Percentiles rank a stretch among this genome's conserved stretches.
Conservation (phyloP, 2,329 filamentous ascomycete genomes). For the Cadophora sp. region DNA sequence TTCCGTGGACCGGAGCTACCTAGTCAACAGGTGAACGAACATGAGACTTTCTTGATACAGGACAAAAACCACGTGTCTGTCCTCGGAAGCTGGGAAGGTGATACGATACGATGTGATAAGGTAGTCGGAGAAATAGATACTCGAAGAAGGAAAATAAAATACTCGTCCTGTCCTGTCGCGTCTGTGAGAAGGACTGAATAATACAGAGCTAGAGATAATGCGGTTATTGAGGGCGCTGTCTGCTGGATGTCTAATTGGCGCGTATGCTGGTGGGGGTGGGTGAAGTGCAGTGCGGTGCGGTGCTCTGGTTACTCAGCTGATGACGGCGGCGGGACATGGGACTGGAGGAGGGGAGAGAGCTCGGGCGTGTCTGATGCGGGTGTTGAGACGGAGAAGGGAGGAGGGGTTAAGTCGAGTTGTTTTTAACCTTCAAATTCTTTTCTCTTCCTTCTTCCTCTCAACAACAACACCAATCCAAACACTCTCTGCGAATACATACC, state of each 20-base stretch:
- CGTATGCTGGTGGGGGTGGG: constrained; percentile 3
- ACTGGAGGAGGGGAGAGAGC: neutral
- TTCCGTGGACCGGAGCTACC: neutral
- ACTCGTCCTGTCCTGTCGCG: neutral
- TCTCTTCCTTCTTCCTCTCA: neutral
- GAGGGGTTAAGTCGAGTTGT: constrained; percentile 5
- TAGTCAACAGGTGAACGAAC: neutral
- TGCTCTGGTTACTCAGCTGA: constrained; percentile 12
- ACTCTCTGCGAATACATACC: neutral
- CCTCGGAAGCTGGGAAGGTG: neutral
- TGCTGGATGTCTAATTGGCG: neutral
- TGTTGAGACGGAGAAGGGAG: neutral
- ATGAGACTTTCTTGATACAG: neutral
- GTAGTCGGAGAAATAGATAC: neutral
- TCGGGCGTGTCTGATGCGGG: neutral
- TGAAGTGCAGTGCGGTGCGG: no score
- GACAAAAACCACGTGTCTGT: neutral
- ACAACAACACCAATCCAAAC: constrained; percentile 11
- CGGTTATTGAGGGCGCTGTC: neutral
- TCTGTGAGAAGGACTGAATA: neutral
- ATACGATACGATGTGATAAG: no score
- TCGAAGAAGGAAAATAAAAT: neutral
- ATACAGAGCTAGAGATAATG: neutral
- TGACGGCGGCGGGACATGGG: constrained; percentile 2
- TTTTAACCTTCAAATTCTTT: constrained; percentile 11